A percentile compares a stretch with the other conserved stretches of the same genome.
Evolutionary conservation across 148 eudicot genomes (phyloP).

Genomic region (Chenopodium album): DNA sequence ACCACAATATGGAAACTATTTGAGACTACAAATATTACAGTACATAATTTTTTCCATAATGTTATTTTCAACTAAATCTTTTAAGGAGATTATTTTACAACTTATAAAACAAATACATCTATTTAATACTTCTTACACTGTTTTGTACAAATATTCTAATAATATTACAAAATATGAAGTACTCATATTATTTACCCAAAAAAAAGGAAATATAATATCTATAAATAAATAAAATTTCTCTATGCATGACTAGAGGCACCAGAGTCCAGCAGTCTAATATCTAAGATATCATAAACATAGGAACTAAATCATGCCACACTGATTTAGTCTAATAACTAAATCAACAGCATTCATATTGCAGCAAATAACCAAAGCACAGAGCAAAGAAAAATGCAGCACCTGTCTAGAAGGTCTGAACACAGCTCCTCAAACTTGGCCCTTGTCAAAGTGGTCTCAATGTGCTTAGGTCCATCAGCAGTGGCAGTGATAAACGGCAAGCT

Average conservation of each 20-base stretch:
- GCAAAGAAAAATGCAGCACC: slow-evolving; percentile 36
- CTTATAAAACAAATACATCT: no score
- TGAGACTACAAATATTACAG: not conserved
- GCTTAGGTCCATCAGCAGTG: slow-evolving; percentile 96
- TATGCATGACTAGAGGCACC: not conserved
- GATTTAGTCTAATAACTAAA: no score
- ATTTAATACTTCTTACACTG: no score
- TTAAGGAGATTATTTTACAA: not conserved
- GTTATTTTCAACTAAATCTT: no score
- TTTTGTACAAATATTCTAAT: no score
- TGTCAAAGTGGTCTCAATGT: slow-evolving; percentile 88
- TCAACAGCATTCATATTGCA: not conserved
- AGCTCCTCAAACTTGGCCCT: slow-evolving; percentile 95
- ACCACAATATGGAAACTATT: not conserved
- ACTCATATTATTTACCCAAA: no score
- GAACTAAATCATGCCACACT: no score
- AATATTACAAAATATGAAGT: no score
- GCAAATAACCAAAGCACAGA: not conserved
- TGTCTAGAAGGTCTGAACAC: slow-evolving; percentile 92
- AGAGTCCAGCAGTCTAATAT: not conserved
- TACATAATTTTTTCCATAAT: not conserved
- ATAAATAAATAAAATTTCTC: not conserved
- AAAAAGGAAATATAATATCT: no score
- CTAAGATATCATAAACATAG: not conserved
- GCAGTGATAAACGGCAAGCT: slow-evolving; percentile 98